Evolutionary conservation across 345 rosid genomes (phyloP).

Genomic region (Cardamine resedifolia): DNA sequence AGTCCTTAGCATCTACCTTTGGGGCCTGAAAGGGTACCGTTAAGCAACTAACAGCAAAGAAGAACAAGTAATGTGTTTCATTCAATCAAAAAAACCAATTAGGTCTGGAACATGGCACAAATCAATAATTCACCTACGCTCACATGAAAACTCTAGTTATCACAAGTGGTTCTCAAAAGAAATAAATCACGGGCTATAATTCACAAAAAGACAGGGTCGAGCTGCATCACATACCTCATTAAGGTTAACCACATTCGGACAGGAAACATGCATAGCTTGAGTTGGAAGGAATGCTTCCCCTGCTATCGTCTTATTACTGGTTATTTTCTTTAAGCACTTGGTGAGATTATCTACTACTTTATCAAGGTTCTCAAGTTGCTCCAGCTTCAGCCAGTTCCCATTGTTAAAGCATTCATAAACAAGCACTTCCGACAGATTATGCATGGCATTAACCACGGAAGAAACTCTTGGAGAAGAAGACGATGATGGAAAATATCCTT

Average conservation of each 20-base stretch:
- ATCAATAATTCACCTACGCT: background rate
- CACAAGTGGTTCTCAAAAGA: conserved; percentile 5
- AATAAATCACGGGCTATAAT: background rate
- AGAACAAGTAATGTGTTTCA: conserved; percentile 17
- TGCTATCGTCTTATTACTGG: conserved; percentile 29
- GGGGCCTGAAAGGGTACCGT: conserved; percentile 31
- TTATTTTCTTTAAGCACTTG: conserved; percentile 47
- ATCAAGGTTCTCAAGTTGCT: conserved; percentile 56
- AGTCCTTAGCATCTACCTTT: conserved; percentile 16
- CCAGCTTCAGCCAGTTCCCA: conserved; percentile 51
- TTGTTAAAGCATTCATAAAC: conserved; percentile 56
- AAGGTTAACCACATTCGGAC: conserved; percentile 34
- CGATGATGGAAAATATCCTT: conserved; percentile 27
- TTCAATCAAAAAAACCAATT: background rate
- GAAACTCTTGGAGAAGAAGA: conserved; percentile 47
- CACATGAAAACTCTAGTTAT: conserved; percentile 4
- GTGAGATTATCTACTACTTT: conserved; percentile 58
- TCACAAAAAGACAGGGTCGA: background rate
- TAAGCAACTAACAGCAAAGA: conserved; percentile 22
- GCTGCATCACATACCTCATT: conserved; percentile 48
- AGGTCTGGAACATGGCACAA: conserved; percentile 6
- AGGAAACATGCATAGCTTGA: conserved; percentile 24
- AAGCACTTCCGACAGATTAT: conserved; percentile 72
- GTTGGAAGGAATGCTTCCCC: conserved; percentile 38
- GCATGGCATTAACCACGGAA: conserved; percentile 55